phyloP scores from a whole-genome alignment of 352 stramenopile genomes.

The Phytophthora fragariae region DNA sequence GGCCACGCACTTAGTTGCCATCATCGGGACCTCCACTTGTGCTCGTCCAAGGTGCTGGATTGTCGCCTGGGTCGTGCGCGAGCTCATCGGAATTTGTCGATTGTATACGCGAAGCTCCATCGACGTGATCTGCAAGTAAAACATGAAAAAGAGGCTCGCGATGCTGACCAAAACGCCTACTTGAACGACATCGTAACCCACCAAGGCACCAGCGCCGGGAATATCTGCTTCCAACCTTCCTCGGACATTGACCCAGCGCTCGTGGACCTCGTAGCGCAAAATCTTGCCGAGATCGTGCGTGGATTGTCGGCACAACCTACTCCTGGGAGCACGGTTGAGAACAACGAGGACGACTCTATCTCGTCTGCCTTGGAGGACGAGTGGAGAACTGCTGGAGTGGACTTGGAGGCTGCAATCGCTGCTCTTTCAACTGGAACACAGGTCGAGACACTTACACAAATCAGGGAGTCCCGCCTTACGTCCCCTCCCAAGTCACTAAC shows the following conservation, averaged over 20 bases:
- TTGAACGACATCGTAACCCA: conserved; percentile 61
- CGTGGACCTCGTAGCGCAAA: conserved; percentile 43
- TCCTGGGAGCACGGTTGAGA: not conserved
- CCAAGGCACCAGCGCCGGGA: conserved; percentile 52
- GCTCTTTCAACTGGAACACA: conserved; percentile 11
- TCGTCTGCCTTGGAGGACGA: conserved; percentile 27
- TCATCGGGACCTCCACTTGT: conserved; percentile 62
- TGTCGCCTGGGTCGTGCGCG: conserved; percentile 62
- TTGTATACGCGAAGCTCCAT: conserved; percentile 68
- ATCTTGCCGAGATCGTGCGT: conserved; percentile 45
- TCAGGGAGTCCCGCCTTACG: not conserved
- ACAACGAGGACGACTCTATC: conserved; percentile 20
- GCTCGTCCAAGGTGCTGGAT: conserved; percentile 40
- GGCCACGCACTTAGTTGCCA: conserved; percentile 69
- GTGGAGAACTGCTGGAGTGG: conserved; percentile 30
- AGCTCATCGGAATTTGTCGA: conserved; percentile 74
- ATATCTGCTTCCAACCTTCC: conserved; percentile 71
- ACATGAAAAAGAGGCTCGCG: conserved; percentile 47
- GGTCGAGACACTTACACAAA: not conserved
- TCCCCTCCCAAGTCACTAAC: conserved; percentile 4
- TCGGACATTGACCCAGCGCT: conserved; percentile 47
- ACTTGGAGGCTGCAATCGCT: conserved; percentile 30
- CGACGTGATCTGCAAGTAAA: conserved; percentile 45
- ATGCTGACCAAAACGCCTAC: conserved; percentile 44
- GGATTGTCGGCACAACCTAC: conserved; percentile 5